Evolutionary conservation across 202 grass and related monocot species (phyloP).

Genomic region (Sporobolus alterniflorus): DNA sequence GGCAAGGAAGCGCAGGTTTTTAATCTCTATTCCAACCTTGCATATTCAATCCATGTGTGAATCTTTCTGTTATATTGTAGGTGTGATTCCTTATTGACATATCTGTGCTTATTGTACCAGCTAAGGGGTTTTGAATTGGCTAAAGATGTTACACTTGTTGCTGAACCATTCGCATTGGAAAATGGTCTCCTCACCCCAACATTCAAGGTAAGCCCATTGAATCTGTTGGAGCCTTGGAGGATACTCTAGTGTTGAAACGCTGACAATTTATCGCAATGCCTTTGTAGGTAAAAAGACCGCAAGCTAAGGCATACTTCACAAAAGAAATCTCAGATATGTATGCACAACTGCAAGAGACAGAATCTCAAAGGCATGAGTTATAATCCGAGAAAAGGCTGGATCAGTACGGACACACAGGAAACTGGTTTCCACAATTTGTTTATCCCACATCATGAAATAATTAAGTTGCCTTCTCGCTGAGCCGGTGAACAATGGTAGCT

Average conservation of each 20-base stretch:
- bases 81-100: constrained; percentile 7
- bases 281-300: constrained; percentile 86
- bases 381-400: constrained; percentile 25
- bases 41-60: not conserved
- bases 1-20: constrained; percentile 84
- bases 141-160: constrained; percentile 73
- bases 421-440: constrained; percentile 8
- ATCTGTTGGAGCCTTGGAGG: constrained; percentile 17
- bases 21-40: constrained; percentile 3
- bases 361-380: constrained; percentile 39
- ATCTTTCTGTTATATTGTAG: not conserved
- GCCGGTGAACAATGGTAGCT: not conserved
- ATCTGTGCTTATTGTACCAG: constrained; percentile 45
- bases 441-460: not conserved
- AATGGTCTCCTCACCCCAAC: constrained; percentile 98
- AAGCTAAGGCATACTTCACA: constrained; percentile 83
- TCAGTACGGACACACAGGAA: constrained; percentile 6
- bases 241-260: not conserved
- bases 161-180: constrained; percentile 91
- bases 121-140: constrained; percentile 94
- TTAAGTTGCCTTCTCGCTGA: not conserved
- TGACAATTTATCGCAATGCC: not conserved
- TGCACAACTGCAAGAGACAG: constrained; percentile 42
- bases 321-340: constrained; percentile 89
- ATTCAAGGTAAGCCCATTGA: constrained; percentile 65